Base-by-base conservation (phyloP, 2,329 filamentous ascomycete genomes). In the Nemania diffusa region DNA sequence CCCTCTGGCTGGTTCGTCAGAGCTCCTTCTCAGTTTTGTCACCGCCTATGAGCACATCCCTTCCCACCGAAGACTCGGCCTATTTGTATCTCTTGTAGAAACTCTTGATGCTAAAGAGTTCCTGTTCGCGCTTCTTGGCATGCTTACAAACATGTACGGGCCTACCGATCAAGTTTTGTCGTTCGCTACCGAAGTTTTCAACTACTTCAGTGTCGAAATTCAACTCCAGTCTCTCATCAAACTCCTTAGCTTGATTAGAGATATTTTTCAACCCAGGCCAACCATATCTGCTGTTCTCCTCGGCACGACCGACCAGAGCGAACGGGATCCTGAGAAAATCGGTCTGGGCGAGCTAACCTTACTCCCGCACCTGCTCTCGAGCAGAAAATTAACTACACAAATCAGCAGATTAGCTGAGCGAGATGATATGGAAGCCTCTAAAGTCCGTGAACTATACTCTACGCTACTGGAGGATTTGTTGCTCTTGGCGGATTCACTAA, bases 11-110 rank as follows among this genome's bases (percentile, higher is more conserved):
- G 93, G 94, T 51, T 93, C 94, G 7, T 92, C 94, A 0, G 94
- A 97, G 74, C 87, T 99, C 55, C 85, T 99, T n/a, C 86, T 97
- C 48, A 98, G 94, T 82, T 99, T 99, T 77, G 95, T 94, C 20
- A 94, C 94, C 7, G 96, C 97, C 0, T 99, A 97, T 78, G 94
- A 97, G 78, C 96, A 99, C 77, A 94, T 99, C 70, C 96, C 96
- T 5, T 87, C 91, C 8, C 94, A 97, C 78, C 88, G 96, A 64
- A 89, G 94, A 71, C 88, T 92, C 32, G 90, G 90, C 46, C 83
- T 99, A 6, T 99, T 97, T 80, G 86, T 91, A 61, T 92, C 95
- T 57, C 84, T 99, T 20, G 90, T 96, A 24, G 89, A 93, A 73
- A 97, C 94, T 11, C 84, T 99, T 3, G 95, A 95, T 2, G 86